These are phyloP conservation scores for Piromyces sp. DNA, from an alignment of 192 early-diverging fungal species.

Conservation along the genomic window DNA sequence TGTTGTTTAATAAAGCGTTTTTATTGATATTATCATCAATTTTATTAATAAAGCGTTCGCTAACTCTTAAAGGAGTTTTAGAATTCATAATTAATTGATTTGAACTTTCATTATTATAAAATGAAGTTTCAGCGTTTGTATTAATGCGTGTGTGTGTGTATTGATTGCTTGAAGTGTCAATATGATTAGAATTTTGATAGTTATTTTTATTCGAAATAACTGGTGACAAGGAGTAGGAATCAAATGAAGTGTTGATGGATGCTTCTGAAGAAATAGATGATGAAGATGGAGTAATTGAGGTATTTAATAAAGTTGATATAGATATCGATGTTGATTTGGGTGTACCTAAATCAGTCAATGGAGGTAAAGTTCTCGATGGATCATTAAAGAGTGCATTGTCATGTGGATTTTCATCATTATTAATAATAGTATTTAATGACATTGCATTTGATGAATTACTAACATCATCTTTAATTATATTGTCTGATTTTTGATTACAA, in stretches of 20 bases:
- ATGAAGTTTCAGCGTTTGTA: background rate
- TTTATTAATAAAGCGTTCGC: background rate
- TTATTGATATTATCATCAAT: background rate
- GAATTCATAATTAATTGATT: background rate
- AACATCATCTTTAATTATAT: background rate
- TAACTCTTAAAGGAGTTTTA: background rate
- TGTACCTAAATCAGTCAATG: background rate
- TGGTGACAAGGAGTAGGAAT: background rate
- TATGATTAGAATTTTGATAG: background rate
- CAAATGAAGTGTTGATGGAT: background rate
- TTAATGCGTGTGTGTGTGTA: background rate
- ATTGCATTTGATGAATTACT: background rate
- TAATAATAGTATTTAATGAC: background rate
- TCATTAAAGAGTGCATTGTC: background rate
- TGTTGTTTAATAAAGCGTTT: background rate
- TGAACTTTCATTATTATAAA: background rate
- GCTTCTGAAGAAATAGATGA: background rate
- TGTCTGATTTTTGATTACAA: too few relatives aligned
- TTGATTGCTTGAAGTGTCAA: background rate
- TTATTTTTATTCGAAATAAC: background rate
- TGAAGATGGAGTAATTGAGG: background rate
- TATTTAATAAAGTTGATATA: background rate
- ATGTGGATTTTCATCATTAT: background rate
- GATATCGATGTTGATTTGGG: background rate
- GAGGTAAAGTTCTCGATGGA: background rate